Evolutionary conservation across 768 basidiomycete genomes (phyloP).

Genomic region (Boletus sp.): DNA sequence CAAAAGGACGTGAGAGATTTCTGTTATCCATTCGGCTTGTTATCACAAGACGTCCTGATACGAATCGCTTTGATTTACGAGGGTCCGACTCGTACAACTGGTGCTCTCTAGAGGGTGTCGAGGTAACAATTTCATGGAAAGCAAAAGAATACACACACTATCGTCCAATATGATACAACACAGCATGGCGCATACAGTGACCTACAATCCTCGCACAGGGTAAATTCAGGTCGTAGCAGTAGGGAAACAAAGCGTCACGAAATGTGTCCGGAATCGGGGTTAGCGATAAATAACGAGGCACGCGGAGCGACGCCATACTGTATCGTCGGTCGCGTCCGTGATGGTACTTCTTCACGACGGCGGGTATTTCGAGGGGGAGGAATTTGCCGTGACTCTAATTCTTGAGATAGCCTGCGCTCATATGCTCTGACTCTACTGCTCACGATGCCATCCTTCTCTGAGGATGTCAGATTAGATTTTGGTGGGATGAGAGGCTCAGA

Average conservation of each 20-base stretch:
- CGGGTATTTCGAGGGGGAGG: conserved; percentile 40
- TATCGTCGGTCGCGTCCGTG: conserved; percentile 39
- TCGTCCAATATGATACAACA: conserved; percentile 1
- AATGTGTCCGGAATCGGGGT: conserved; percentile 41
- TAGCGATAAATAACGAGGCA: conserved; percentile 66
- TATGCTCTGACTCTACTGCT: conserved; percentile 53
- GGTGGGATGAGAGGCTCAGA: background rate
- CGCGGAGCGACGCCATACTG: conserved; percentile 67
- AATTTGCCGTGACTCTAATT: conserved; percentile 39
- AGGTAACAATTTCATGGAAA: conserved; percentile 3
- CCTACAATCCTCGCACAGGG: background rate
- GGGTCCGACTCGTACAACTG: background rate
- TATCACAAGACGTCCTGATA: background rate
- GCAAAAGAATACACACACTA: conserved; percentile 1
- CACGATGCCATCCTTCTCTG: conserved; percentile 31
- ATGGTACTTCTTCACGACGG: conserved; percentile 40
- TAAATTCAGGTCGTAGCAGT: conserved; percentile 1
- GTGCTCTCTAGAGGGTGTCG: conserved; percentile 7
- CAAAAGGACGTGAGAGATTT: background rate
- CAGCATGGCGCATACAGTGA: conserved; percentile 4
- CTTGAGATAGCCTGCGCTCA: conserved; percentile 58
- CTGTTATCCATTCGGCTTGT: background rate
- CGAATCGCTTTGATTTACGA: background rate
- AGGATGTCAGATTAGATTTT: background rate
- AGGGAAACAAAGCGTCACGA: conserved; percentile 9